A percentile compares a stretch with the other conserved stretches of the same genome.
phyloP scores from a whole-genome alignment of 2,329 filamentous ascomycete species.

The Xylariaceae sp. region DNA sequence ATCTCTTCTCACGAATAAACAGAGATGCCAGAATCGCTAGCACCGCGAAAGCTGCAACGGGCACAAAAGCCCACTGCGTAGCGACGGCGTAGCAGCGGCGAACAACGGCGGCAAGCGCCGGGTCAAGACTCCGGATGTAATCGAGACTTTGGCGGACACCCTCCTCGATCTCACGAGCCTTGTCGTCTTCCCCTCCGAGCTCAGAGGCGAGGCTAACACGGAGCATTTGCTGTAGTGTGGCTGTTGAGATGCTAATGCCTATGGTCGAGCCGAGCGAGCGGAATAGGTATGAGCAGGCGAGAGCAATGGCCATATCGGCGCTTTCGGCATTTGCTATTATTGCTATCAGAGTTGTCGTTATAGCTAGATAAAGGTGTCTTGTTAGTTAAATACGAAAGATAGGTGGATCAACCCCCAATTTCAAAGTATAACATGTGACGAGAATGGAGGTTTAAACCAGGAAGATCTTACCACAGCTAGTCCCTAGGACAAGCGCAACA shows the following conservation, averaged over 20 bases:
- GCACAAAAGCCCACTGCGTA: slow-evolving; percentile 38
- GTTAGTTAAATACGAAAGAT: background rate
- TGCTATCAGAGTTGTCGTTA: slow-evolving; percentile 68
- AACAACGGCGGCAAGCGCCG: slow-evolving; percentile 55
- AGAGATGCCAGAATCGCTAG: slow-evolving; percentile 38
- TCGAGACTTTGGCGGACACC: slow-evolving; percentile 67
- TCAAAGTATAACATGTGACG: too few species aligned
- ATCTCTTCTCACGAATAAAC: slow-evolving; percentile 56
- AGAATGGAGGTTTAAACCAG: background rate
- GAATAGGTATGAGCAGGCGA: slow-evolving; percentile 79
- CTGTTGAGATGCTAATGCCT: slow-evolving; percentile 67
- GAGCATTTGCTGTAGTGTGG: slow-evolving; percentile 67
- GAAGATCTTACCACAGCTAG: slow-evolving; percentile 32
- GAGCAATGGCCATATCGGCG: slow-evolving; percentile 69
- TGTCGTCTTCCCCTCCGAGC: slow-evolving; percentile 50
- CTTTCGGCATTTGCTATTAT: slow-evolving; percentile 65
- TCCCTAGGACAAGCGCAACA: slow-evolving; percentile 42
- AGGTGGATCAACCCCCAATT: too few species aligned
- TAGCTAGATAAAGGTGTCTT: slow-evolving; percentile 43
- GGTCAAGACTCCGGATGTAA: slow-evolving; percentile 62
- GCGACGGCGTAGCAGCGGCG: slow-evolving; percentile 59
- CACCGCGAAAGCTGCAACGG: slow-evolving; percentile 35
- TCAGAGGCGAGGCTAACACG: slow-evolving; percentile 50
- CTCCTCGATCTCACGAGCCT: slow-evolving; percentile 63
- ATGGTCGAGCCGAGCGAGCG: slow-evolving; percentile 73